These are phyloP conservation scores for Populus hybrid DNA, from an alignment of 441 rosid genomes.

Conservation along the genomic window DNA sequence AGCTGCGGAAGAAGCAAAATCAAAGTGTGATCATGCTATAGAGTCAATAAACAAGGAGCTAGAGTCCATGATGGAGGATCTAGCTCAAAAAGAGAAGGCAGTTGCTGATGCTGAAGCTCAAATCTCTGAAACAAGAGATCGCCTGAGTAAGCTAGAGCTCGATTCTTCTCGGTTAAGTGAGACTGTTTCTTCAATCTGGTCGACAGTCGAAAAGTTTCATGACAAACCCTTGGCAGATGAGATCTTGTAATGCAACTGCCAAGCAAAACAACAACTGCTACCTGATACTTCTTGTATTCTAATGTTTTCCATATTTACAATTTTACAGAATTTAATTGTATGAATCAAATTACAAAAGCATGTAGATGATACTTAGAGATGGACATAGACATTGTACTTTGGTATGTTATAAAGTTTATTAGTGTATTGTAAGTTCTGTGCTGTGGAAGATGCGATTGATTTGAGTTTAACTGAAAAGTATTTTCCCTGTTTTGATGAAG, in stretches of 20 bases:
- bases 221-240: slow-evolving; percentile 28
- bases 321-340: slow-evolving; percentile 6
- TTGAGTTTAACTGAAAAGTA: background rate
- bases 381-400: background rate
- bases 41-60: slow-evolving; percentile 43
- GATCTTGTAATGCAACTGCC: slow-evolving; percentile 18
- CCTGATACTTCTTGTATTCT: background rate
- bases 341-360: slow-evolving; percentile 2
- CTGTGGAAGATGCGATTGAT: background rate
- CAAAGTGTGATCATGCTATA: slow-evolving; percentile 25
- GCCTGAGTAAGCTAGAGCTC: slow-evolving; percentile 28
- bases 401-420: no score
- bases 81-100: slow-evolving; percentile 37
- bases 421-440: background rate
- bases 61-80: slow-evolving; percentile 40
- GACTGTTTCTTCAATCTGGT: slow-evolving; percentile 13
- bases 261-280: background rate
- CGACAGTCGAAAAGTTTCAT: slow-evolving; percentile 20
- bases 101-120: slow-evolving; percentile 24
- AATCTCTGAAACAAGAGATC: slow-evolving; percentile 25
- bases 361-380: background rate
- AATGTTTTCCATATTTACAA: background rate
- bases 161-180: slow-evolving; percentile 27
- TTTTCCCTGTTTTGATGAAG: background rate
- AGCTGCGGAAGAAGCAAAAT: slow-evolving; percentile 38